Evolutionary conservation across 768 basidiomycete species (phyloP), one percentile per base, ranked within the genome.

Genomic region (Filobasidium wieringae): DNA sequence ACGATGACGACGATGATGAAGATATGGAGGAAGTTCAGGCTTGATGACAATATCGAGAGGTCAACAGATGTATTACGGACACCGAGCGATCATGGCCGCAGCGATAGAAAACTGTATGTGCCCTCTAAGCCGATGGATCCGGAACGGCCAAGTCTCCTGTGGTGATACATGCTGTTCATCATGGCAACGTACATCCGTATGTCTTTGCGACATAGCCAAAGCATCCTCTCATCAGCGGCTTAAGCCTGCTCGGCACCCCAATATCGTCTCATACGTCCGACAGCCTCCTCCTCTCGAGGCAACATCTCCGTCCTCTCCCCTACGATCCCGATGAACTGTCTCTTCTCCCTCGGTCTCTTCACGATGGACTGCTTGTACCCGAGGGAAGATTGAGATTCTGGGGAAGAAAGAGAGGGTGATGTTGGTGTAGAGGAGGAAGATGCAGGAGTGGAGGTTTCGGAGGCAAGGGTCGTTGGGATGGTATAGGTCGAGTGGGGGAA

Each of bases 251-350:
- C 54, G 11, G 43, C 59, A 22, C 68, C 72, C 68, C 71, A 72
- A 73, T 87, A 92, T 73, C 82, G 82, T 53, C 95, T 82, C 75
- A 88, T 91, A 57, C 92, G 82, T 15, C 95, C 95, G 22, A 77
- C 75, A 1, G 71, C 68, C 0, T 76, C 72, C 68, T 88, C 86
- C 68, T 95, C 84, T 52, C 92, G 80, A 4, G 95, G 95, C 19
- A 99, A 80, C 59, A 78, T 81, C 67, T 99, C 91, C 31, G 87
- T 87, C 51, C 83, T 82, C 49, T 83, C 79, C 27, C 86, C 78
- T 7, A 88, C 88, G 32, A 99, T 79, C 29, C 95, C 95, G 45
- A 96, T 67, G 52, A 68, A 75, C 50, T 66, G 66, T 11, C 64
- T 55, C 49, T 66, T 58, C 29, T 63, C 65, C 27, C 66, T 64